These are phyloP conservation scores for Buxus sempervirens DNA, from an alignment of 164 flowering plant species.

Conservation along the genomic window DNA sequence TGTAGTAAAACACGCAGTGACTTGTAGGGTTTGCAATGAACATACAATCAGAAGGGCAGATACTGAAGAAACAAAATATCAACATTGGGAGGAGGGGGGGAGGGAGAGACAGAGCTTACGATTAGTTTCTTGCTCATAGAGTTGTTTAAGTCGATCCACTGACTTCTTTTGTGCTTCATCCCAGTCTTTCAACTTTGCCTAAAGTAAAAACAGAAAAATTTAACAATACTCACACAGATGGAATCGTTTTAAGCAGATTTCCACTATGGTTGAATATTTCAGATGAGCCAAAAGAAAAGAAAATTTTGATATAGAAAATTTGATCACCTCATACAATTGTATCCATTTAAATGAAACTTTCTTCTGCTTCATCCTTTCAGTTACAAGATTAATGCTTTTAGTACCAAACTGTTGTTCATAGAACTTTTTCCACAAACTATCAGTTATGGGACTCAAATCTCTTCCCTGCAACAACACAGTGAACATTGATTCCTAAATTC, in stretches of 20 bases:
- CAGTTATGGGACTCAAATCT: conserved; percentile 75
- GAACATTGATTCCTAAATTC: background rate
- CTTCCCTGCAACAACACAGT: conserved; percentile 47
- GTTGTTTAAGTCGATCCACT: conserved; percentile 44
- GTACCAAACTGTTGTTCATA: conserved; percentile 55
- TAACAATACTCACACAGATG: background rate
- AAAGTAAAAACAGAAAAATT: conserved; percentile 10
- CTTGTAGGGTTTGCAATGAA: background rate
- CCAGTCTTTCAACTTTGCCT: conserved; percentile 68
- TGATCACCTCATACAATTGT: conserved; percentile 59
- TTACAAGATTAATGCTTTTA: conserved; percentile 26
- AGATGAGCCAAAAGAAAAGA: background rate
- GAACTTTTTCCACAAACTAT: conserved; percentile 69
- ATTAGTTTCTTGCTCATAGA: conserved; percentile 48
- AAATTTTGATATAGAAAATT: no score
- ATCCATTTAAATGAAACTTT: conserved; percentile 57
- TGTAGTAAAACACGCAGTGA: no score
- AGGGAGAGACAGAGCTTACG: conserved; percentile 46
- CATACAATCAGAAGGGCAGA: background rate
- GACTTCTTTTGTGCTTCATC: conserved; percentile 47
- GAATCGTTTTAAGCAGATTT: background rate
- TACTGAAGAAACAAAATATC: background rate
- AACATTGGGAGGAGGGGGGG: no score
- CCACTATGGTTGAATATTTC: background rate
- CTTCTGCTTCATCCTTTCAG: conserved; percentile 49